Evolutionary conservation across 805 yeast genomes (phyloP), one percentile per base, ranked within the genome.

Genomic region (Spathaspora girioi): DNA sequence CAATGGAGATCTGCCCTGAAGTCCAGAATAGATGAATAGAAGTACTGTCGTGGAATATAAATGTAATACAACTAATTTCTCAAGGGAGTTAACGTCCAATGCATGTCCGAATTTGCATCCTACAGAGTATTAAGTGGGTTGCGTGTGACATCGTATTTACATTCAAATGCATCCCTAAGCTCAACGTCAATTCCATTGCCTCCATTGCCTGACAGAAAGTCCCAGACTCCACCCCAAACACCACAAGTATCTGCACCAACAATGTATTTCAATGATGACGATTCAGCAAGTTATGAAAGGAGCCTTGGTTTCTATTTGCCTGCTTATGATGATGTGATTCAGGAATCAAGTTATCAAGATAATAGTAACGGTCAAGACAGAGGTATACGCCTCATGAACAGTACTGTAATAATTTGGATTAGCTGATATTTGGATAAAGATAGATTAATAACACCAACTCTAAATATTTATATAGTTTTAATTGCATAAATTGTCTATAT

Each of bases 291-390:
- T 10, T 38, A 23, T 11, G 51, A 48, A 2, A 29, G 31, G 2
- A 35, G 20, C 26, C 18, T 42, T 14, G 45, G 45, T 11, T 38
- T 19, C 4, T 41, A 31, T 11, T 44, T 69, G 27, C 76, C 76
- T 1, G 69, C 76, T 0, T 71, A 71, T 55, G 74, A 70, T 38
- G 76, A 71, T 27, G 76, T 65, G 5, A 55, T 70, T 50, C 54
- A 62, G 26, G 73, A 69, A 46, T 53, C 58, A 19, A 55, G 60
- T 15, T 65, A 56, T 50, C 75, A 69, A 52, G 65, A 68, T 50
- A 59, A 61, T 32, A 55, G 65, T 43, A 57, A 46, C 49, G 69
- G 15, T 73, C 73, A 4, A 51, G 74, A 43, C 59, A 69, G 52
- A 56, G 72, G 50, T 69, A 68, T 56, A 68, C 64, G 48, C 70